Conservation (phyloP, 177 flowering plant species). For the Vitis hybrid region DNA sequence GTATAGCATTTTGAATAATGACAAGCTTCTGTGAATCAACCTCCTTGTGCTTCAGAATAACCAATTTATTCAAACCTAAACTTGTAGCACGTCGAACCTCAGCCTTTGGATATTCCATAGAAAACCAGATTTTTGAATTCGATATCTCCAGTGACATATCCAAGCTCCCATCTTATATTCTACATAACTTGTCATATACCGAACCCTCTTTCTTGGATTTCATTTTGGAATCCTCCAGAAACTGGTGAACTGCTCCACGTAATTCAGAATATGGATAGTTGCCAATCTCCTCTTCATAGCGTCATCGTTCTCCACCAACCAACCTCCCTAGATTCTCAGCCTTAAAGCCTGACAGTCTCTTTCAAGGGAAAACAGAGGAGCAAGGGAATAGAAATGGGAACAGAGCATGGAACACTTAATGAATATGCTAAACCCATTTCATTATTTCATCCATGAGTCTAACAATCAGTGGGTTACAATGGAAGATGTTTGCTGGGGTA, state of each 20-base stretch:
- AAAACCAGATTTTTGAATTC: slow-evolving; percentile 72
- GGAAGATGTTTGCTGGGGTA: too few relatives aligned
- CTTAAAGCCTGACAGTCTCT: too few relatives aligned
- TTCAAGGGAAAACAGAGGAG: too few relatives aligned
- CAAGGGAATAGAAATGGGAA: too few relatives aligned
- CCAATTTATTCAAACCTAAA: slow-evolving; percentile 40
- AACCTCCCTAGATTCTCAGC: too few relatives aligned
- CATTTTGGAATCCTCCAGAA: slow-evolving; percentile 53
- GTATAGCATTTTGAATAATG: slow-evolving; percentile 56
- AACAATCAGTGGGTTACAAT: too few relatives aligned
- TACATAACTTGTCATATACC: slow-evolving; percentile 44
- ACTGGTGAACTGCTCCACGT: slow-evolving; percentile 50
- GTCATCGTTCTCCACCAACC: too few relatives aligned
- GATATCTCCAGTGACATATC: slow-evolving; percentile 36
- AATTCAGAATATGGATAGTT: slow-evolving; percentile 72
- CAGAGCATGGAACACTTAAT: too few relatives aligned
- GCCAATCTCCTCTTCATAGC: too few relatives aligned
- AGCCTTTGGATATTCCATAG: slow-evolving; percentile 90
- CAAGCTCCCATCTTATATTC: slow-evolving; percentile 51
- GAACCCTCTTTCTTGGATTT: slow-evolving; percentile 42
- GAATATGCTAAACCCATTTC: too few relatives aligned
- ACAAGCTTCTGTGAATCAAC: slow-evolving; percentile 49
- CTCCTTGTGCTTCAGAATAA: slow-evolving; percentile 28
- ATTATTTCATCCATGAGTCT: too few relatives aligned
- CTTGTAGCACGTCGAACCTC: slow-evolving; percentile 69